These are phyloP conservation scores for Fusarium sororula DNA, from an alignment of 2,329 filamentous ascomycete species.

Conservation along the genomic window DNA sequence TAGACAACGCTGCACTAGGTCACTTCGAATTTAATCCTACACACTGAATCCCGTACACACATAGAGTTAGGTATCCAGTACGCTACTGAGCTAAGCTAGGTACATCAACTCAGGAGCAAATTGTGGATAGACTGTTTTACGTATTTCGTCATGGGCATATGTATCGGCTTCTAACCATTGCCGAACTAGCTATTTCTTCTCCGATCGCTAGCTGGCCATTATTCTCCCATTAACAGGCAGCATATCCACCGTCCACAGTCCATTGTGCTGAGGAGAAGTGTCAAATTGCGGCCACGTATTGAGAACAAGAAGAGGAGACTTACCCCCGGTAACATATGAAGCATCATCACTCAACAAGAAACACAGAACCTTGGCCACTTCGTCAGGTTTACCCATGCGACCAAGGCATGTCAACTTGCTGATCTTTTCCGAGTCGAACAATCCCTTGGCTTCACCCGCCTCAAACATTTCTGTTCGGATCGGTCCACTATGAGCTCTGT, in stretches of 20 bases:
- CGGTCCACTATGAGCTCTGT: neutral
- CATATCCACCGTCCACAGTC: neutral
- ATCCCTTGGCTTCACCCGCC: neutral
- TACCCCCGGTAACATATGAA: neutral
- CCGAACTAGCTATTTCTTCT: no score
- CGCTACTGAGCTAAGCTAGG: no score
- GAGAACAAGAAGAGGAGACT: neutral
- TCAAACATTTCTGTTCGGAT: neutral
- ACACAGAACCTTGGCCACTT: neutral
- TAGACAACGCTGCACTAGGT: no score
- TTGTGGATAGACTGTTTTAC: no score
- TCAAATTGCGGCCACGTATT: neutral
- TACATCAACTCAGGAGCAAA: no score
- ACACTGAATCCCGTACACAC: no score
- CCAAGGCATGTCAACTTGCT: neutral
- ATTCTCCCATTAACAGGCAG: neutral
- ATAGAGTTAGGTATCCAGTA: no score
- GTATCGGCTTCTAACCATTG: no score
- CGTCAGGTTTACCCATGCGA: neutral
- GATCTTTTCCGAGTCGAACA: neutral
- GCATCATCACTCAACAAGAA: neutral
- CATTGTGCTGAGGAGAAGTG: neutral
- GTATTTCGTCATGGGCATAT: no score
- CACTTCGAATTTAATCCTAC: no score
- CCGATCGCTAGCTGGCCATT: neutral